Percentiles rank a stretch among this genome's conserved stretches.
phyloP scores from a whole-genome alignment of 768 basidiomycete species.

The Serendipita sp. region DNA sequence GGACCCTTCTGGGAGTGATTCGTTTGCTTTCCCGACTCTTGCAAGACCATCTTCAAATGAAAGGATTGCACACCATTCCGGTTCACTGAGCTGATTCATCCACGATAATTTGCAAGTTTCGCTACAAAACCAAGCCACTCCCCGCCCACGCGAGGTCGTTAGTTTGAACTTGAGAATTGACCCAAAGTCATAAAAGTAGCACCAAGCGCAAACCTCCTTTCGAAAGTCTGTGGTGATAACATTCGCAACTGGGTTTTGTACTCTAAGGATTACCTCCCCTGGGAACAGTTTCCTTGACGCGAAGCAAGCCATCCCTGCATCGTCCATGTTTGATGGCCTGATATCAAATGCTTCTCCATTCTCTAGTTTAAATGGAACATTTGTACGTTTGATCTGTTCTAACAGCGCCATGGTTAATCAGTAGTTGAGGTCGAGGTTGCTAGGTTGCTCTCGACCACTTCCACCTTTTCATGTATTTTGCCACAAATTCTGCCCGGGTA shows the following conservation, averaged over 20 bases:
- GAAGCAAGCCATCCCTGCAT: neutral
- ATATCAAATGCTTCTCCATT: neutral
- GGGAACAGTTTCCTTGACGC: neutral
- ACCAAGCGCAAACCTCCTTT: slow-evolving; percentile 3
- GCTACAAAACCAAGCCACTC: neutral
- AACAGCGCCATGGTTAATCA: neutral
- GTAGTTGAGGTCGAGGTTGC: neutral
- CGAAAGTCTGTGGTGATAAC: neutral
- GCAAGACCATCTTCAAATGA: neutral
- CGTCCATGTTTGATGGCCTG: neutral
- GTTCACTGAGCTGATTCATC: neutral
- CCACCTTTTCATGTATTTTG: slow-evolving; percentile 54
- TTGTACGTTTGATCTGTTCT: neutral
- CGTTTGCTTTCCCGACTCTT: neutral
- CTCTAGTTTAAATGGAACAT: neutral
- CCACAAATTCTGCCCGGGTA: slow-evolving; percentile 60
- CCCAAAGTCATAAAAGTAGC: neutral
- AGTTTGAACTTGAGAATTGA: neutral
- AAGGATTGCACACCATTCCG: neutral
- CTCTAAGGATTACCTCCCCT: neutral
- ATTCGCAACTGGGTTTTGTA: neutral
- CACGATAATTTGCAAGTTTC: neutral
- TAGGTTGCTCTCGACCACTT: neutral
- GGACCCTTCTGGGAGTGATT: neutral
- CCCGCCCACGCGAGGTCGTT: neutral